Percentiles rank a stretch among this genome's conserved stretches.
These are phyloP conservation scores for Boechera retrofracta DNA, from an alignment of 345 rosid species.

Conservation along the genomic window DNA sequence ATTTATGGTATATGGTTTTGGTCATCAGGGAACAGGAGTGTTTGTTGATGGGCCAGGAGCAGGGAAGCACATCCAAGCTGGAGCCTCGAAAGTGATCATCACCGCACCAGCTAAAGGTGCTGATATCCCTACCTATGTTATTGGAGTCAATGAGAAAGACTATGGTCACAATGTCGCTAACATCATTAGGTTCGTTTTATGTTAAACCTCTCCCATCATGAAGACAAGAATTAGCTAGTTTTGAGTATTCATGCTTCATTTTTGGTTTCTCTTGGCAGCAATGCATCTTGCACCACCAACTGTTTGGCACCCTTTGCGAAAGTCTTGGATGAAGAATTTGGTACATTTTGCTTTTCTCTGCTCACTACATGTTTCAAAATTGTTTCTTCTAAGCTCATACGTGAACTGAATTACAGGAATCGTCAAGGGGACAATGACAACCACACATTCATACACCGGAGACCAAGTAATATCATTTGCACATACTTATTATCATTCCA, in stretches of 20 bases:
- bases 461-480: slow-evolving; percentile 68
- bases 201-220: slow-evolving; percentile 19
- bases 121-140: slow-evolving; percentile 93
- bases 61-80: slow-evolving; percentile 98
- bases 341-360: slow-evolving; percentile 47
- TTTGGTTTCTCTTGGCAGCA: slow-evolving; percentile 54
- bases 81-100: slow-evolving; percentile 95
- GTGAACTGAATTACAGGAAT: slow-evolving; percentile 60
- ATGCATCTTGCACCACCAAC: slow-evolving; percentile 98
- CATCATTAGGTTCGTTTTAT: slow-evolving; percentile 69
- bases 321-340: slow-evolving; percentile 89
- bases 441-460: slow-evolving; percentile 98
- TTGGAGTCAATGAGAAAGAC: slow-evolving; percentile 92
- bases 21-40: slow-evolving; percentile 89
- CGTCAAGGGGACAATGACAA: slow-evolving; percentile 98
- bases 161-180: slow-evolving; percentile 74
- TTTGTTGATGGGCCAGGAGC: slow-evolving; percentile 99
- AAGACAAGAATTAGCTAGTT: neutral
- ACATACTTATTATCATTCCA: neutral
- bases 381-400: slow-evolving; percentile 8
- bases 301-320: slow-evolving; percentile 95
- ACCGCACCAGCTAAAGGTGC: slow-evolving; percentile 99
- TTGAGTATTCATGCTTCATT: neutral
- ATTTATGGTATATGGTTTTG: neutral
- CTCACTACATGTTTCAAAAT: neutral